Evolutionary conservation across 2,329 filamentous ascomycete genomes (phyloP).

Genomic region (Cordyceps farinosa): DNA sequence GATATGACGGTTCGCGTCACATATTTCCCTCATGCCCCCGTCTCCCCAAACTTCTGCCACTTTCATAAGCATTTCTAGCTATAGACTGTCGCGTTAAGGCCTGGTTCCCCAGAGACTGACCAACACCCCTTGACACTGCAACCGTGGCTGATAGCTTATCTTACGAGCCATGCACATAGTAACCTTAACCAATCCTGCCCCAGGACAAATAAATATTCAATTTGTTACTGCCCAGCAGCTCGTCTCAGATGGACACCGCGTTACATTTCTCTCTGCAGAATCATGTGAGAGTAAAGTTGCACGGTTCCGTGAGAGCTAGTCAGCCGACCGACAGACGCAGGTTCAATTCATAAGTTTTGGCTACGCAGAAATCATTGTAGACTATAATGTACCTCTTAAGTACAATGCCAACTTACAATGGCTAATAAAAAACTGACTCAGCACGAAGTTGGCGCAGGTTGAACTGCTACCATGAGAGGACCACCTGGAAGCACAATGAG

Average conservation of each 20-base stretch:
- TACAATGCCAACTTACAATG: background rate
- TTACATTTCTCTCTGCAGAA: slow-evolving; percentile 11
- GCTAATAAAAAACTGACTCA: no score
- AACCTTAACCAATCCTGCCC: slow-evolving; percentile 8
- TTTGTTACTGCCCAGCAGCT: slow-evolving; percentile 4
- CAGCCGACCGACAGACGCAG: background rate
- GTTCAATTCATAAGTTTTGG: slow-evolving; percentile 10
- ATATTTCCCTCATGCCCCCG: no score
- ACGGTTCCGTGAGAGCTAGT: background rate
- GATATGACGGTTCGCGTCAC: no score
- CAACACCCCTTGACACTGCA: no score
- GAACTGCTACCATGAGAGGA: slow-evolving; percentile 2
- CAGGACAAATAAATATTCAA: slow-evolving; percentile 5
- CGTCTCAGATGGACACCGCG: background rate
- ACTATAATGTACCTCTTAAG: background rate
- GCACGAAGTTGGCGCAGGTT: slow-evolving; percentile 1
- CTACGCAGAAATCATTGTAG: slow-evolving; percentile 7
- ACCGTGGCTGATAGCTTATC: no score
- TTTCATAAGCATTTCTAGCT: no score
- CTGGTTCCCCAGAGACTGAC: no score
- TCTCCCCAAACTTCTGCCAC: no score
- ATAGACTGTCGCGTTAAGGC: no score
- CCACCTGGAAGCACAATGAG: background rate
- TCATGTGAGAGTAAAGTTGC: slow-evolving; percentile 4
- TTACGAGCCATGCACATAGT: no score